Evolutionary conservation across 2,329 filamentous ascomycete genomes (phyloP), one percentile per base, ranked within the genome.

Genomic region (Talaromyces sp.): DNA sequence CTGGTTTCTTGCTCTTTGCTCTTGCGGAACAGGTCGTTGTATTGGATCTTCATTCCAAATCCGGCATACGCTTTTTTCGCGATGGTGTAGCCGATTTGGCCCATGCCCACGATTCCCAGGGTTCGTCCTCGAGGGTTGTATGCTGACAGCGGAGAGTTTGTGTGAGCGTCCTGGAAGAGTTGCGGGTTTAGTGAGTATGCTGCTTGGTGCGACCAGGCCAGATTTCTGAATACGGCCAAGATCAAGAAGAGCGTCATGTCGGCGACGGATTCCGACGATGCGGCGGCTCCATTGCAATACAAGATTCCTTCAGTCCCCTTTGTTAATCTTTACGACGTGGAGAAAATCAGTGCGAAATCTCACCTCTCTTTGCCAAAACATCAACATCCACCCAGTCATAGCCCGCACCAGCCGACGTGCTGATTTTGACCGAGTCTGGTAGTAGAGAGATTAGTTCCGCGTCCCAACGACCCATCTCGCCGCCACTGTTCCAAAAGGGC

Each of bases 401-500:
- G 19, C 86, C 82, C 4, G 86, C 86, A 17, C 86, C 86, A 5
- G 86, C 86, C 58, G 82, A 85, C 50, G 86, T 84, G 73, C 86
- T 88, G 31, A 89, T 82, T 63, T 79, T 80, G 64, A 86, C 82
- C 27, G 78, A 82, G 1, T 70, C 49, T 0, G 86, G 86, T 4
- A 89, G 72, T 21, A 85, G 71, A 1, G 69, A 67, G 41, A 89
- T 83, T 19, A 89, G 71, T 67, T 88, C 85, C 21, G 75, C 69
- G 65, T 89, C 82, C 85, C 86, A 88, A 11, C 77, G 78, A 11
- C 84, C 84, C 86, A 89, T 88, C 70, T 88, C 86, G 9, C 84
- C 85, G 29, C 86, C 86, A 0, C 84, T 85, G 58, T 82, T 80
- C 80, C 83, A 88, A 64, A 85, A 86, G 0, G 86, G 86, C 0